phyloP scores from a whole-genome alignment of 169 alveolate genomes.

The Toxoplasma gondii region DNA sequence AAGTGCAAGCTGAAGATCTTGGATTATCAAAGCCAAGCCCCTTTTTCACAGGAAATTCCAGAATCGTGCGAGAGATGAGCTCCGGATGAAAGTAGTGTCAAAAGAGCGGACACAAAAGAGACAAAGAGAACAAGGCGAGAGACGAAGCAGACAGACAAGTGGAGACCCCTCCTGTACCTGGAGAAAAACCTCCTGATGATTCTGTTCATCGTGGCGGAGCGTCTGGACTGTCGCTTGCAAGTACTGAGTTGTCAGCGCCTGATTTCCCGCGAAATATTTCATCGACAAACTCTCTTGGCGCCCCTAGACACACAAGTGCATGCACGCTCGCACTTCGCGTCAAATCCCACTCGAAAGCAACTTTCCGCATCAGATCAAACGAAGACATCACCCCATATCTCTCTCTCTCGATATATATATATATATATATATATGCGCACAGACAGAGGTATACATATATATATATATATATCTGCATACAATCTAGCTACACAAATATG shows the following conservation, averaged over 20 bases:
- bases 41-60: no score
- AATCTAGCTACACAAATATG: no score
- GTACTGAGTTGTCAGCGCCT: slow-evolving; percentile 36
- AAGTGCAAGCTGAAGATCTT: no score
- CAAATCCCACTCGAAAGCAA: no score
- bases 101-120: no score
- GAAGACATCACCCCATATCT: no score
- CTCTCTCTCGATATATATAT: not conserved
- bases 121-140: not conserved
- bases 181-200: not conserved
- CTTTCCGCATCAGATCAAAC: no score
- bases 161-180: slow-evolving; percentile 8
- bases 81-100: no score
- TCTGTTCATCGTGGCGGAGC: slow-evolving; percentile 51
- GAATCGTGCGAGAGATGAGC: no score
- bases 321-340: no score
- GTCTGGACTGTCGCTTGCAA: slow-evolving; percentile 39
- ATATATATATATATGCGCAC: not conserved
- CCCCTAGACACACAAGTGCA: not conserved
- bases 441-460: no score
- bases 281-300: slow-evolving; percentile 17
- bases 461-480: not conserved
- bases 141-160: not conserved
- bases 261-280: slow-evolving; percentile 30
- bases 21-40: no score